Evolutionary conservation across 2,329 filamentous ascomycete genomes (phyloP), one percentile per base, ranked within the genome.

Genomic region (Plectosphaerella cucumerina): DNA sequence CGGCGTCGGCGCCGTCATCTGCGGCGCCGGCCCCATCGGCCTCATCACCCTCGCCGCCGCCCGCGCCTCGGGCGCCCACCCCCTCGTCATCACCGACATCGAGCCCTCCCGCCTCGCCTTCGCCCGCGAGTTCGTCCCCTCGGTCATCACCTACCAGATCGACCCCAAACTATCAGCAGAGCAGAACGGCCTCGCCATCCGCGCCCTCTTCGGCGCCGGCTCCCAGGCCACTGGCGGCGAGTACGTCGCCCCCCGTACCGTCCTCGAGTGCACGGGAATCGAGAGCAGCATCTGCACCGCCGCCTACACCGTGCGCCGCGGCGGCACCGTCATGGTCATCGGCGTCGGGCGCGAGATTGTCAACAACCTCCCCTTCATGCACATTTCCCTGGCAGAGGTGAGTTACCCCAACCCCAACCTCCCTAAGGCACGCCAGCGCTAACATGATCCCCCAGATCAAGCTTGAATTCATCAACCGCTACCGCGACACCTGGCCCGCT

Each of bases 401-500:
- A 55, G 69, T 56, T 33, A 4, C 9, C 26, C 10, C 2, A 2
- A 6, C 6, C 2, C 6, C 6, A 8, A 31, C 2, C 26, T n/a
- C n/a, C 20, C 20, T 15, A 14, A 47, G 15, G 17, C 31, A 34
- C 12, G 9, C 12, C 5, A 3, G 12, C 3, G 20, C 11, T 18
- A 20, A 21, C 43, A n/a, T 53, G 47, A 56, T 49, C 4, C 14
- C 1, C 5, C 37, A 83, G 79, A 86, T 88, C 56, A 75, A 87
- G 57, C 70, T 89, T 22, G 80, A 78, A 35, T 89, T 89, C 67
- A 88, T 87, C 62, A 87, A 89, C 63, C 74, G 85, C 8, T 89
- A 88, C 62, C 73, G 77, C 39, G 83, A 88, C 59, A 87, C 84
- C 0, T 89, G 85, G 85, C 84, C 85, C 0, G 76, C 79, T 0